A percentile compares a stretch with the other conserved stretches of the same genome.
Evolutionary conservation across 164 flowering plant genomes (phyloP).

Genomic region (Magnolia officinalis): DNA sequence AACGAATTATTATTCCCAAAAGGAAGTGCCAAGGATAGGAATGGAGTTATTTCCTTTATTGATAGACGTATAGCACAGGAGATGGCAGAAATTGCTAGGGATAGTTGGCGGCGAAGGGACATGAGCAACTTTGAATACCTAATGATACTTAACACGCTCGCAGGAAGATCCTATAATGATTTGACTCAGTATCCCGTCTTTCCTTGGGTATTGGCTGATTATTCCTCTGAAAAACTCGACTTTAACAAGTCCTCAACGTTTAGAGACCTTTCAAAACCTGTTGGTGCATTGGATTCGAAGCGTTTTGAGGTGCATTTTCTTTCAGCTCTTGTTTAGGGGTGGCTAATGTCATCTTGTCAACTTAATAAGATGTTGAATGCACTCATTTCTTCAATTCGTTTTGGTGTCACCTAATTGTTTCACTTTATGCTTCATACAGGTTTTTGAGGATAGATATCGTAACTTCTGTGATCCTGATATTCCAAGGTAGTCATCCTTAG

Average conservation of each 20-base stretch:
- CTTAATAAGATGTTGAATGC: neutral
- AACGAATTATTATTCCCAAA: slow-evolving; percentile 73
- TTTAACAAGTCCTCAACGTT: slow-evolving; percentile 91
- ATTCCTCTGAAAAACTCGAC: slow-evolving; percentile 87
- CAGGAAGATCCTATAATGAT: slow-evolving; percentile 98
- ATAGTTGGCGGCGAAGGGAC: slow-evolving; percentile 95
- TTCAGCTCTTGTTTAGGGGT: neutral
- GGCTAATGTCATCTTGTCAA: neutral
- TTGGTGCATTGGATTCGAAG: slow-evolving; percentile 87
- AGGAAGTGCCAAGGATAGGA: slow-evolving; percentile 66
- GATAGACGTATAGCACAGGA: slow-evolving; percentile 87
- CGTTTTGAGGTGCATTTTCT: slow-evolving; percentile 76
- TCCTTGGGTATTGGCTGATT: slow-evolving; percentile 97
- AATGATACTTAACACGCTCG: slow-evolving; percentile 87
- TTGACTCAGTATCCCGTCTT: slow-evolving; percentile 97
- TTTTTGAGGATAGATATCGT: slow-evolving; percentile 92
- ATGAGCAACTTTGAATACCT: slow-evolving; percentile 95
- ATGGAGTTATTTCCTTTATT: slow-evolving; percentile 69
- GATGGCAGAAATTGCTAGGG: slow-evolving; percentile 89
- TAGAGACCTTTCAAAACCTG: slow-evolving; percentile 95
- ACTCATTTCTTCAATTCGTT: neutral
- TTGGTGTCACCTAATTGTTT: slow-evolving; percentile 2
- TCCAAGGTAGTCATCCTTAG: slow-evolving; percentile 60
- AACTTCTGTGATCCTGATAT: slow-evolving; percentile 96
- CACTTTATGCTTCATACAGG: slow-evolving; percentile 40